These are phyloP conservation scores for Poa pratensis DNA, from an alignment of 176 grass and related monocot species.

Conservation along the genomic window DNA sequence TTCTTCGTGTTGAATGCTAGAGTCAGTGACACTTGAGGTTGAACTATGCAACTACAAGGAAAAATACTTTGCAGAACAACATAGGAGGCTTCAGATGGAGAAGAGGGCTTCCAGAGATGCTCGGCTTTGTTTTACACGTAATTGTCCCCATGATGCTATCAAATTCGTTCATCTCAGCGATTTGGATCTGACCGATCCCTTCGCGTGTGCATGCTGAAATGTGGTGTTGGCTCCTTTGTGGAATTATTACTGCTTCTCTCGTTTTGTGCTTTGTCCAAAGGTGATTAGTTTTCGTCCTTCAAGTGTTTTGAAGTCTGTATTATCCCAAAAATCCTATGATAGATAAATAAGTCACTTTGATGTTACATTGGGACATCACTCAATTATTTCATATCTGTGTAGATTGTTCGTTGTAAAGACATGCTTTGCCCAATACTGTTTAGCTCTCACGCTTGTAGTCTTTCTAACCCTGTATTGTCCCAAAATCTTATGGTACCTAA, in stretches of 20 bases:
- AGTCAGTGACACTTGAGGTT: not conserved
- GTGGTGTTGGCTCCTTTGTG: not conserved
- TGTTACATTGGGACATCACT: not conserved
- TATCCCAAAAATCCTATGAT: not conserved
- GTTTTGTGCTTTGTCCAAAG: not conserved
- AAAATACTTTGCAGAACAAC: not conserved
- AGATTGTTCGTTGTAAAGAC: not conserved
- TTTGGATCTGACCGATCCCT: slow-evolving; percentile 7
- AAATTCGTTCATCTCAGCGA: not conserved
- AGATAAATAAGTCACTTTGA: not conserved
- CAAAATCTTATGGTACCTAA: no score
- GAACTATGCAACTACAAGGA: not conserved
- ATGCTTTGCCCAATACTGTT: not conserved
- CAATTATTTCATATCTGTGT: not conserved
- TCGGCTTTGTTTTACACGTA: not conserved
- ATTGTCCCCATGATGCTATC: not conserved
- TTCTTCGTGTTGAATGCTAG: slow-evolving; percentile 15
- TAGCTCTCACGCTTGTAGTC: no score
- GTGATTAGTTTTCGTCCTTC: not conserved
- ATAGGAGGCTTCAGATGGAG: not conserved
- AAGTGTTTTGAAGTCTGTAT: not conserved
- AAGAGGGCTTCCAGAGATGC: slow-evolving; percentile 27
- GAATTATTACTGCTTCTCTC: not conserved
- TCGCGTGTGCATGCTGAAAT: not conserved
- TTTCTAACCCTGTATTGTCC: no score